A percentile compares a stretch with the other conserved stretches of the same genome.
Evolutionary conservation across 163 green algal genomes (phyloP).

Genomic region (Prototheca cutis): DNA sequence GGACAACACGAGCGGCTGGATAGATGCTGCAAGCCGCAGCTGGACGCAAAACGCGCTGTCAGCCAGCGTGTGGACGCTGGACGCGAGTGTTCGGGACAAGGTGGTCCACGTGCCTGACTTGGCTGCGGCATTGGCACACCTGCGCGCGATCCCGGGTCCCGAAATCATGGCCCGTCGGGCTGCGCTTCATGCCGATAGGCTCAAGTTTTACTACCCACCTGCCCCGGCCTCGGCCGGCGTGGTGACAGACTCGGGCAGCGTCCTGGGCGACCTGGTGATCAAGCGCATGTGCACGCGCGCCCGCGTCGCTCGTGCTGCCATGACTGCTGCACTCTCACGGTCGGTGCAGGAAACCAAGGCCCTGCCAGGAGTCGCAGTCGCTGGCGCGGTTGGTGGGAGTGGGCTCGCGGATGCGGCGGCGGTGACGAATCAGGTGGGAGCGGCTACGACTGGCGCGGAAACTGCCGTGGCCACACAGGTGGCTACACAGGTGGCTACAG

Average conservation of each 20-base stretch:
- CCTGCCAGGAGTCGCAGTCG: neutral
- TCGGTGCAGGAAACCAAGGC: neutral
- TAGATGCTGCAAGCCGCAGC: slow-evolving; percentile 10
- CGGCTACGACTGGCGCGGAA: no score
- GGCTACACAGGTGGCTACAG: no score
- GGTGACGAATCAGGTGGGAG: neutral
- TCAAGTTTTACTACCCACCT: slow-evolving; percentile 32
- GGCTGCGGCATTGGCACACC: slow-evolving; percentile 12
- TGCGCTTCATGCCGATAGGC: slow-evolving; percentile 6
- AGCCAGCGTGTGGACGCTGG: slow-evolving; percentile 19
- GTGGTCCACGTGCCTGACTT: slow-evolving; percentile 12
- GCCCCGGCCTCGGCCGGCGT: neutral
- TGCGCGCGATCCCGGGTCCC: slow-evolving; percentile 9
- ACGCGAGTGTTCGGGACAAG: neutral
- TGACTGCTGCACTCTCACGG: neutral
- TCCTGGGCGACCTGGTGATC: slow-evolving; percentile 20
- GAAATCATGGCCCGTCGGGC: slow-evolving; percentile 4
- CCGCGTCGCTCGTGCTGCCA: slow-evolving; percentile 1
- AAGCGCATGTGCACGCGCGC: slow-evolving; percentile 22
- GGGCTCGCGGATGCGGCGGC: neutral
- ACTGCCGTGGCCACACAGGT: no score
- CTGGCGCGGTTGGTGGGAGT: neutral
- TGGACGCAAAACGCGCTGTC: slow-evolving; percentile 26
- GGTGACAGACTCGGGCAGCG: neutral
- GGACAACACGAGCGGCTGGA: slow-evolving; percentile 10